Evolutionary conservation across 148 eudicot genomes (phyloP), one percentile per base, ranked within the genome.

Genomic region (Linanthus parryae): DNA sequence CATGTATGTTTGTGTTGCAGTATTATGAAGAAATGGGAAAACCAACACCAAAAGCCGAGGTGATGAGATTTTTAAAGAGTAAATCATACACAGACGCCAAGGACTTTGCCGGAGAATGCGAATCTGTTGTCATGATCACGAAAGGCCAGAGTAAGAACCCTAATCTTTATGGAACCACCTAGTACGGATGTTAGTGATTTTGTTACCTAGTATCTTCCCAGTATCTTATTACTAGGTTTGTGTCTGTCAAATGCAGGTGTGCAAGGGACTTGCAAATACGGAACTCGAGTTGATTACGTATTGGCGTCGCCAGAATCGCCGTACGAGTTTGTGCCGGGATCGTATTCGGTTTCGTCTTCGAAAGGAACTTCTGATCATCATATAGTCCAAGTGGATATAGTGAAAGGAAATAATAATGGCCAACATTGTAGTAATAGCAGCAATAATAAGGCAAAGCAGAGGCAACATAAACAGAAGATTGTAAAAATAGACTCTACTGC

Each of bases 341-440:
- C 96, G 14, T 92, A 88, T 59, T 82, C 91, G 10, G 96, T 92
- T n/a, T 49, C 67, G 8, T 92, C 99, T 5, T 88, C 99, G 2
- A 88, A 92, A 56, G 96, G 96, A 31, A 92, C 96, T 25, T 92
- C 99, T 0, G 95, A 92, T 72, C 99, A 92, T 58, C 99, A 86
- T 59, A 87, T 91, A 24, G 98, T 87, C 52, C 83, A 75, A 56
- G 98, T 71, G 8, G 97, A 91, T 55, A 16, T 91, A 47, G 26
- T 58, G 18, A 81, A 54, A 45, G 59, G 63, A 54, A 76, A 63
- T 12, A 63, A 30, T 38, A 53, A 22, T 25, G 46, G 61, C 47
- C 83, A 70, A 54, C 70, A 75, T 36, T 50, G 44, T 24, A 72
- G 18, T 23, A 52, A 54, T 21, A 76, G 66, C 58, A n/a, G n/a